phyloP scores from a whole-genome alignment of 352 stramenopile genomes.

The Pythium sukuiense region DNA sequence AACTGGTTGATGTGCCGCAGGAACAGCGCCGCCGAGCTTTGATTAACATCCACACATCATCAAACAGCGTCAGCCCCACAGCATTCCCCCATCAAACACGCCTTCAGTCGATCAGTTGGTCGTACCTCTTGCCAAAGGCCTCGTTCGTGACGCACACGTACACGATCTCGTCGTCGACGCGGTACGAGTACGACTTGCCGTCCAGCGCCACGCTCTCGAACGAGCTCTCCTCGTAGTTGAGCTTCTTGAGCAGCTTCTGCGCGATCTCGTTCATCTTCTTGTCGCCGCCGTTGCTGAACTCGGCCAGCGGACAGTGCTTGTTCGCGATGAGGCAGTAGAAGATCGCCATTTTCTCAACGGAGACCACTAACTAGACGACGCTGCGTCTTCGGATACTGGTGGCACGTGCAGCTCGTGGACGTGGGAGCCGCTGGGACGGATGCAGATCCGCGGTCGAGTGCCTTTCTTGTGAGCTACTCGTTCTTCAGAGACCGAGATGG shows the following conservation, averaged over 20 bases:
- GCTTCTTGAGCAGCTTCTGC: conserved; percentile 85
- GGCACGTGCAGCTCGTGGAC: background rate
- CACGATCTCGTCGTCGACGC: conserved; percentile 79
- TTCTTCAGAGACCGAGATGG: background rate
- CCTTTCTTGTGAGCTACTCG: background rate
- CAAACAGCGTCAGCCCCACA: background rate
- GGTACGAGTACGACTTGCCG: conserved; percentile 84
- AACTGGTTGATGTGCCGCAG: conserved; percentile 85
- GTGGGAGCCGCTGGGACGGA: background rate
- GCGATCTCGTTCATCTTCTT: conserved; percentile 89
- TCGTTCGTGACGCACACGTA: conserved; percentile 86
- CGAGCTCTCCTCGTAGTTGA: conserved; percentile 68
- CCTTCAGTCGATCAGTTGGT: too few relatives aligned
- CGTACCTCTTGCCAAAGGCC: conserved; percentile 75
- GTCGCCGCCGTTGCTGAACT: conserved; percentile 81
- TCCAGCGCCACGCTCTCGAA: conserved; percentile 85
- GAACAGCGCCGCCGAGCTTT: conserved; percentile 77
- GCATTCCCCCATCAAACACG: too few relatives aligned
- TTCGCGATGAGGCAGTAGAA: conserved; percentile 89
- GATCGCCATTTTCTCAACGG: conserved; percentile 57
- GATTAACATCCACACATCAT: background rate
- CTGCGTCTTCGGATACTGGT: background rate
- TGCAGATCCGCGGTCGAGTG: background rate
- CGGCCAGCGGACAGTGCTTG: conserved; percentile 70
- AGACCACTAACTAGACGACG: background rate